These are phyloP conservation scores for Panicum virgatum DNA, from an alignment of 202 grass and related monocot species.

Conservation along the genomic window DNA sequence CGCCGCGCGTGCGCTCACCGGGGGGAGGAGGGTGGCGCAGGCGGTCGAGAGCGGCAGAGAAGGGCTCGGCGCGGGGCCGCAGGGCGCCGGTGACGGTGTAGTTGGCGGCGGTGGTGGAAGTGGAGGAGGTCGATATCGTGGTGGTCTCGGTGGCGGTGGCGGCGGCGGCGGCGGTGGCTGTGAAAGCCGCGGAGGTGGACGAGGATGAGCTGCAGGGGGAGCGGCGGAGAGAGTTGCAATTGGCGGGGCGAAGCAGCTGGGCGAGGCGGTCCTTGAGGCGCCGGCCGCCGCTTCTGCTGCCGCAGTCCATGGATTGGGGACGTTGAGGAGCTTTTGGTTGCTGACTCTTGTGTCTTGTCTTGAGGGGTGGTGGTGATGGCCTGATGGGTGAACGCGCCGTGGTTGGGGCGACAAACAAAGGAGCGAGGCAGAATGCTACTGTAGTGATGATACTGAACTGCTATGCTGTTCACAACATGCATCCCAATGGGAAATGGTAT, in stretches of 20 bases:
- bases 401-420: not conserved
- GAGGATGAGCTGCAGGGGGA: conserved; percentile 39
- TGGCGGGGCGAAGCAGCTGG: conserved; percentile 25
- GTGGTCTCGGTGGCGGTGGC: not conserved
- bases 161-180: not conserved
- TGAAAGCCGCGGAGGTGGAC: not conserved
- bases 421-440: not conserved
- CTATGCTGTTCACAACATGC: no score
- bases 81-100: not conserved
- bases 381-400: no score
- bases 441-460: no score
- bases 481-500: no score
- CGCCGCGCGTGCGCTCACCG: not conserved
- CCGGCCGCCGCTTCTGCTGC: not conserved
- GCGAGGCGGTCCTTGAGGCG: conserved; percentile 39
- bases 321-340: not conserved
- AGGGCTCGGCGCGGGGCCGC: not conserved
- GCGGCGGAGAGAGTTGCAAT: conserved; percentile 27
- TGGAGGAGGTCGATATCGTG: conserved; percentile 6
- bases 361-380: no score
- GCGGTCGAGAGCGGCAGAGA: conserved; percentile 27
- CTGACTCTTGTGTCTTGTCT: no score
- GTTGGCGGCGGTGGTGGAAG: not conserved
- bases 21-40: not conserved
- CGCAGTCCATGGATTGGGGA: conserved; percentile 21